Base-by-base conservation (phyloP, 1,284 basidiomycete species). In the Porogramme epimiltina region DNA sequence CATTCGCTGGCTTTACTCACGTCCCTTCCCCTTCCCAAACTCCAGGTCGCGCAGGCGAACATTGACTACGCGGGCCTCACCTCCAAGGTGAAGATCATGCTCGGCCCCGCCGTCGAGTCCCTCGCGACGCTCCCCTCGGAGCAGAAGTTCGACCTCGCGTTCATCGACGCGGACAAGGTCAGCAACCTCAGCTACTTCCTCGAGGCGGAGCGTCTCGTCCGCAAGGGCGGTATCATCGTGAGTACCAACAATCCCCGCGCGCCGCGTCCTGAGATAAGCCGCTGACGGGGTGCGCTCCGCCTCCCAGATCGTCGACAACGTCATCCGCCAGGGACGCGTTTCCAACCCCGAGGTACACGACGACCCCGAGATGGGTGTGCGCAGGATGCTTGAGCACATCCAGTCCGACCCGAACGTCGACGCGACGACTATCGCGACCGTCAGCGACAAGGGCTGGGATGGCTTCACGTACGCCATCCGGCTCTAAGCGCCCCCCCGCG, bases 151-250 rank as follows among this genome's bases (percentile, higher is more conserved):
- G 83, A 85, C 63, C 64, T 85, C 24, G 71, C 73, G 3, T 86
- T 85, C 69, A 82, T 85, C 56, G 83, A 85, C 63, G 83, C 83
- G 2, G 82, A 85, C 70, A 85, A 84, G 61, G 56, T 64, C 10
- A 74, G 70, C 39, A 80, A 80, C 58, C 51, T 71, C 11, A 66
- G 66, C 8, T 84, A 85, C 61, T 80, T 80, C 67, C 68, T 66
- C 6, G 75, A 84, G 56, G 80, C 79, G 0, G 82, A 84, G 65
- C 74, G 82, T 6, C 69, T 85, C 9, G 73, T 81, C 2, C 71
- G 74, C 47, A 73, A 73, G 39, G 78, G 79, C 24, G 81, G 81
- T 31, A 73, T 83, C 18, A 82, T 84, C 54, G 81, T 82, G 52
- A 51, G 78, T 73, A 5, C 22, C 25, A 31, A 25, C 5, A 3